Percentiles rank a stretch among this genome's conserved stretches.
These are phyloP conservation scores for Yarrowia hollandica DNA, from an alignment of 805 yeast species.

Conservation along the genomic window DNA sequence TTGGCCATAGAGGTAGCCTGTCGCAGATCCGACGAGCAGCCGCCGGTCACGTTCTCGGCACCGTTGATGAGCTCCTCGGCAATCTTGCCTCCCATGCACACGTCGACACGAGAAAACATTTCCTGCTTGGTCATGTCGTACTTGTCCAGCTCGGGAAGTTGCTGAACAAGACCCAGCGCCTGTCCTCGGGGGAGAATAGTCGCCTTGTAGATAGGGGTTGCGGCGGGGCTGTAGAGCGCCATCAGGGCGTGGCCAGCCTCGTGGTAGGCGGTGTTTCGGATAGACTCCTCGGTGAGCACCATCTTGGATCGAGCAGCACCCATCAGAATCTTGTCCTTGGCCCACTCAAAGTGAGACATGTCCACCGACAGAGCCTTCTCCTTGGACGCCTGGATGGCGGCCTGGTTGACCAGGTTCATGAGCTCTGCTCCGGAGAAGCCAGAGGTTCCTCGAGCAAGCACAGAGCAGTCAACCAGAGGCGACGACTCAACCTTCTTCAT, in stretches of 20 bases:
- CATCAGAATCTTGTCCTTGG: slow-evolving; percentile 94
- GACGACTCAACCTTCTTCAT: slow-evolving; percentile 87
- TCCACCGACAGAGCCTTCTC: slow-evolving; percentile 86
- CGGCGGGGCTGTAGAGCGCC: slow-evolving; percentile 93
- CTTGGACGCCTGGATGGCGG: slow-evolving; percentile 96
- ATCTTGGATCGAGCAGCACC: slow-evolving; percentile 98
- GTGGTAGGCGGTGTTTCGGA: slow-evolving; percentile 94
- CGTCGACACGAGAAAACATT: slow-evolving; percentile 88
- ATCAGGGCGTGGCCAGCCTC: slow-evolving; percentile 99
- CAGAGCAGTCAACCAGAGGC: slow-evolving; percentile 79
- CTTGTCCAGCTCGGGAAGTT: slow-evolving; percentile 97
- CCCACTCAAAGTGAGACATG: slow-evolving; percentile 96
- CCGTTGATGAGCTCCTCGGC: slow-evolving; percentile 95
- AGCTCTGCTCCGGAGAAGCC: slow-evolving; percentile 98
- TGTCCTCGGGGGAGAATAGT: slow-evolving; percentile 96
- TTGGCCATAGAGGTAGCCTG: slow-evolving; percentile 91
- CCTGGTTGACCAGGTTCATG: slow-evolving; percentile 94
- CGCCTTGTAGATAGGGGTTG: slow-evolving; percentile 94
- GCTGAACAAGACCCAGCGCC: slow-evolving; percentile 95
- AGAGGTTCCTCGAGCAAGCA: slow-evolving; percentile 95
- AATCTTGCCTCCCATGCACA: slow-evolving; percentile 98
- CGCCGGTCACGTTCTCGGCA: slow-evolving; percentile 87
- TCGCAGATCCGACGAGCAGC: slow-evolving; percentile 89
- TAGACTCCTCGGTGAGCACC: slow-evolving; percentile 94
- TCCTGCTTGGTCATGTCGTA: slow-evolving; percentile 88